phyloP scores from a whole-genome alignment of 1,284 basidiomycete genomes.

The Heterobasidion occidentale region DNA sequence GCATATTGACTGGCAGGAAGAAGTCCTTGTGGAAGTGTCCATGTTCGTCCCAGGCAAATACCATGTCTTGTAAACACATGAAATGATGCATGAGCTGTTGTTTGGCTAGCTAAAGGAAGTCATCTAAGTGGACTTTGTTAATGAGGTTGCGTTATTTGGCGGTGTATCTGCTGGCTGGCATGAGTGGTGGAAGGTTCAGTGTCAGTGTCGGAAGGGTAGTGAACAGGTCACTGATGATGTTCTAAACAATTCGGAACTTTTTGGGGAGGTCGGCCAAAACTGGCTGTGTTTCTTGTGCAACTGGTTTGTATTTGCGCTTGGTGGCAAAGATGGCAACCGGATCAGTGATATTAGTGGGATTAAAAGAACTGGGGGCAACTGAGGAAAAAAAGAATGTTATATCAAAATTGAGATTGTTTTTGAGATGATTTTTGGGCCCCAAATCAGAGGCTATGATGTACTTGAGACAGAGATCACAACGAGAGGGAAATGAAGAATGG shows the following conservation, averaged over 20 bases:
- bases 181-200: background rate
- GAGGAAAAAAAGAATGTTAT: background rate
- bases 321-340: background rate
- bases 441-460: background rate
- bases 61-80: slow-evolving; percentile 20
- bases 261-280: background rate
- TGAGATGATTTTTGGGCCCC: too few relatives aligned
- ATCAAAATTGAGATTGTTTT: too few relatives aligned
- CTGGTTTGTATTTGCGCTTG: background rate
- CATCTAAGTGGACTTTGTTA: background rate
- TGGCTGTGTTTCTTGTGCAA: background rate
- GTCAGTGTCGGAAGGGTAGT: background rate
- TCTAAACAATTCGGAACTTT: background rate
- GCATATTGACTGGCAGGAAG: background rate
- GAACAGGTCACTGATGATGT: background rate
- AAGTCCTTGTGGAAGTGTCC: slow-evolving; percentile 14
- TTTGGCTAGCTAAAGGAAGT: slow-evolving; percentile 25
- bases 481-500: background rate
- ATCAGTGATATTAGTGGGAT: background rate
- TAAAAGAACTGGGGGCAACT: background rate
- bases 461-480: background rate
- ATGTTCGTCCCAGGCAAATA: slow-evolving; percentile 24
- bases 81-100: slow-evolving; percentile 23
- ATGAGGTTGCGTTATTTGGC: background rate
- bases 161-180: background rate